A percentile compares a stretch with the other conserved stretches of the same genome.
Evolutionary conservation across 495 filamentous ascomycete genomes (phyloP).

Genomic region (Penicillium samsonianum): DNA sequence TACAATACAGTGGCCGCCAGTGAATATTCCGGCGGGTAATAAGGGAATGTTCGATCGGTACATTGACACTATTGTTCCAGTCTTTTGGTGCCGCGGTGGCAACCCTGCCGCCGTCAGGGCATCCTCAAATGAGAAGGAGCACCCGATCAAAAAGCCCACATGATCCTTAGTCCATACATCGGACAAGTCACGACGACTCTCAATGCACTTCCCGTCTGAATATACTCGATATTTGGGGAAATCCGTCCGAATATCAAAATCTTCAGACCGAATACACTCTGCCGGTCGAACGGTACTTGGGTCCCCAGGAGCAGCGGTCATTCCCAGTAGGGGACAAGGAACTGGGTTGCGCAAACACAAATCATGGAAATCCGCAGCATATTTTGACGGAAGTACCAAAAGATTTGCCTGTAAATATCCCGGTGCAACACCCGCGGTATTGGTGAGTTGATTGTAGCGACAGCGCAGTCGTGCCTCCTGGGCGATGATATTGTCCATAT

Average conservation of each 20-base stretch:
- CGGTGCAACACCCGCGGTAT: constrained; percentile 53
- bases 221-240: constrained; percentile 57
- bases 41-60: constrained; percentile 54
- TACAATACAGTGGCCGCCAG: constrained; percentile 47
- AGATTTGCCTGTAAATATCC: constrained; percentile 60
- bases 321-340: constrained; percentile 56
- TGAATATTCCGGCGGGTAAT: constrained; percentile 54
- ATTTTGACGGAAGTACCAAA: constrained; percentile 51
- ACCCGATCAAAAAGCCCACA: constrained; percentile 59
- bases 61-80: constrained; percentile 50
- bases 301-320: constrained; percentile 24
- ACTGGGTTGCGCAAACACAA: constrained; percentile 59
- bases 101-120: constrained; percentile 48
- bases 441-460: constrained; percentile 41
- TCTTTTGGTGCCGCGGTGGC: constrained; percentile 43
- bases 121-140: constrained; percentile 57
- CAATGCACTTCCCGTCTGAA: constrained; percentile 32
- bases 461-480: constrained; percentile 43
- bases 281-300: constrained; percentile 22
- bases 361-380: constrained; percentile 53
- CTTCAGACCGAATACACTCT: constrained; percentile 27
- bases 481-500: constrained; percentile 26
- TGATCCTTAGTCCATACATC: constrained; percentile 52
- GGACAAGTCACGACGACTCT: constrained; percentile 35
- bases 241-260: constrained; percentile 54